Conservation (phyloP, 495 filamentous ascomycete species). For the Tetracladium setigerum region DNA sequence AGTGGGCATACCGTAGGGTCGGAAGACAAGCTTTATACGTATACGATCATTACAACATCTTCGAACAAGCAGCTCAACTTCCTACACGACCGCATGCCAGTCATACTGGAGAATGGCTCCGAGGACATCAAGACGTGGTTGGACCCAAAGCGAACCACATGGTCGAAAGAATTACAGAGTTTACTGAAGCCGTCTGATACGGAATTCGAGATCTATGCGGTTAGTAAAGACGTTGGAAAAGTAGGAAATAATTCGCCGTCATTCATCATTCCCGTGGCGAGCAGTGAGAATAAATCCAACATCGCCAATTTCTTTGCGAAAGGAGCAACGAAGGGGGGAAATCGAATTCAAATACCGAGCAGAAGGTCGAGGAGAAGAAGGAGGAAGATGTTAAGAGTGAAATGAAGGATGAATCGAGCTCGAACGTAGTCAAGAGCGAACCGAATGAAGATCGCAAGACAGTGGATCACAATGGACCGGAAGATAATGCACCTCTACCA, state of each 20-base stretch:
- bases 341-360: conserved; percentile 22
- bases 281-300: conserved; percentile 79
- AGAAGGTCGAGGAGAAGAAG: conserved; percentile 11
- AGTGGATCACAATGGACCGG: conserved; percentile 31
- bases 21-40: conserved; percentile 69
- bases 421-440: conserved; percentile 25
- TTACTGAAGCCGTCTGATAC: conserved; percentile 70
- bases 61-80: conserved; percentile 74
- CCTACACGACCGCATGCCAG: conserved; percentile 92
- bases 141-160: conserved; percentile 60
- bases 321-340: conserved; percentile 16
- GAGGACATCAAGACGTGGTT: conserved; percentile 72
- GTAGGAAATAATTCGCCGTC: conserved; percentile 83
- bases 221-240: conserved; percentile 86
- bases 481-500: conserved; percentile 42
- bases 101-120: conserved; percentile 72
- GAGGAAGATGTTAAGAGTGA: conserved; percentile 12
- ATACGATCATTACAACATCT: conserved; percentile 85
- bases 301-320: conserved; percentile 84
- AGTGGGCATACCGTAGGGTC: conserved; percentile 62
- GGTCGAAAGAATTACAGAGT: conserved; percentile 71
- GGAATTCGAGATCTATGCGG: conserved; percentile 77
- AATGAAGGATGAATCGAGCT: not conserved
- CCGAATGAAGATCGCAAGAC: conserved; percentile 31
- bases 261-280: conserved; percentile 76